Evolutionary conservation across 768 basidiomycete genomes (phyloP).

Genomic region (Leccinum truebloodii): DNA sequence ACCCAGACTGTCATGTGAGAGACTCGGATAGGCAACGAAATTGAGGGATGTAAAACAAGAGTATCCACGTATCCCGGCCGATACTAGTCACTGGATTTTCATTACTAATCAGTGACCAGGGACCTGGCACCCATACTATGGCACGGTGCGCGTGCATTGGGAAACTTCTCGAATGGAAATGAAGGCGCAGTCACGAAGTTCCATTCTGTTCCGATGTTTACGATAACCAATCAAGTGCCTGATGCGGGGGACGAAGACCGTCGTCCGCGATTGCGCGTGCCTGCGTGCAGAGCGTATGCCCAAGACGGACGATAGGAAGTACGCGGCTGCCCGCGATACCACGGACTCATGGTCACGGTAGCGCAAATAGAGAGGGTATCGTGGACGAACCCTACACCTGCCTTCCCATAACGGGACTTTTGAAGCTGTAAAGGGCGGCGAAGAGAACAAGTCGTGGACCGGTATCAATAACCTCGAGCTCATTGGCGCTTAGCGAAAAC

Average conservation of each 20-base stretch:
- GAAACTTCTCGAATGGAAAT: neutral
- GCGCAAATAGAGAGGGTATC: neutral
- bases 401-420: slow-evolving; percentile 3
- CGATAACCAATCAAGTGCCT: neutral
- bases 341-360: neutral
- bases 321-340: neutral
- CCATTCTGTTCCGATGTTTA: neutral
- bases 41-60: neutral
- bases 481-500: neutral
- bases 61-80: neutral
- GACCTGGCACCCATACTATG: neutral
- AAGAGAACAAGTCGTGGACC: neutral
- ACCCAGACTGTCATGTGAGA: neutral
- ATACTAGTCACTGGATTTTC: slow-evolving; percentile 6
- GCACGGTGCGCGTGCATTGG: neutral
- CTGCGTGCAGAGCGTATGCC: neutral
- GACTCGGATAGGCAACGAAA: neutral
- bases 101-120: neutral
- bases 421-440: neutral
- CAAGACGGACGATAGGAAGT: neutral
- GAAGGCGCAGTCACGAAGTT: neutral
- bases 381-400: neutral
- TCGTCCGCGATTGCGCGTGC: neutral
- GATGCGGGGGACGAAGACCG: neutral
- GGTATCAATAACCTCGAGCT: neutral